Percentiles rank a stretch among this genome's conserved stretches.
Evolutionary conservation across 2,329 filamentous ascomycete species (phyloP).

Genomic region (Teratosphaeria viscida): DNA sequence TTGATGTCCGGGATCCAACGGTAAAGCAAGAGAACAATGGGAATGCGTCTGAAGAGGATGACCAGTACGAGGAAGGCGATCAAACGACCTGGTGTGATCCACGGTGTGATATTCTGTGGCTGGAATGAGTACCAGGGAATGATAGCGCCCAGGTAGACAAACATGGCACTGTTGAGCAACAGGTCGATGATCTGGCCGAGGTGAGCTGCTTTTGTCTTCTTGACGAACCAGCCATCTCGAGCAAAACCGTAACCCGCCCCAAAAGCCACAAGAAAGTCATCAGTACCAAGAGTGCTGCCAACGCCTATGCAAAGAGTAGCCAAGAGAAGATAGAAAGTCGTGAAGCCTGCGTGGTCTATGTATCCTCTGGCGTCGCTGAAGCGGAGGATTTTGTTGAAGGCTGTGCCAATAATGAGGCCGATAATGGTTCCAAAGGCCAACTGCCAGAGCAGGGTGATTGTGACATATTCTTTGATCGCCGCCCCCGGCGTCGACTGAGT

Average conservation of each 20-base stretch:
- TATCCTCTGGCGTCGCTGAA: constrained; percentile 37
- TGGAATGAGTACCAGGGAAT: constrained; percentile 42
- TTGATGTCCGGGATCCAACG: constrained; percentile 39
- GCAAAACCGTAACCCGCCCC: constrained; percentile 46
- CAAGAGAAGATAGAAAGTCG: constrained; percentile 47
- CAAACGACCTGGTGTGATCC: constrained; percentile 31
- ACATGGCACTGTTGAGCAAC: constrained; percentile 46
- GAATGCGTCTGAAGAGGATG: constrained; percentile 42
- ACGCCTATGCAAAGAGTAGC: constrained; percentile 43
- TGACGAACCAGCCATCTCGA: constrained; percentile 43
- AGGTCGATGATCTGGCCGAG: constrained; percentile 44
- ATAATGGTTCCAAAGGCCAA: constrained; percentile 39
- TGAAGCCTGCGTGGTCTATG: constrained; percentile 40
- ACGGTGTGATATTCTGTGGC: constrained; percentile 29
- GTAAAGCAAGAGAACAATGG: constrained; percentile 40
- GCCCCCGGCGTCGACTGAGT: constrained; percentile 28
- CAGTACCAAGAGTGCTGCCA: constrained; percentile 41
- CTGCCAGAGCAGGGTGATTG: constrained; percentile 47
- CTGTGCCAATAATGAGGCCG: constrained; percentile 38
- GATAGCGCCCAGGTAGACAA: constrained; percentile 47
- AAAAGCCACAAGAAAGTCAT: constrained; percentile 49
- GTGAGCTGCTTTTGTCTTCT: constrained; percentile 35
- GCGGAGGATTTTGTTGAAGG: constrained; percentile 39
- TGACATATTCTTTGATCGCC: constrained; percentile 42
- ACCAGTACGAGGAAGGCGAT: constrained; percentile 40